Percentiles rank a stretch among this genome's conserved stretches.
These are phyloP conservation scores for Diutina ranongensis DNA, from an alignment of 1,139 yeast genomes.

Conservation along the genomic window DNA sequence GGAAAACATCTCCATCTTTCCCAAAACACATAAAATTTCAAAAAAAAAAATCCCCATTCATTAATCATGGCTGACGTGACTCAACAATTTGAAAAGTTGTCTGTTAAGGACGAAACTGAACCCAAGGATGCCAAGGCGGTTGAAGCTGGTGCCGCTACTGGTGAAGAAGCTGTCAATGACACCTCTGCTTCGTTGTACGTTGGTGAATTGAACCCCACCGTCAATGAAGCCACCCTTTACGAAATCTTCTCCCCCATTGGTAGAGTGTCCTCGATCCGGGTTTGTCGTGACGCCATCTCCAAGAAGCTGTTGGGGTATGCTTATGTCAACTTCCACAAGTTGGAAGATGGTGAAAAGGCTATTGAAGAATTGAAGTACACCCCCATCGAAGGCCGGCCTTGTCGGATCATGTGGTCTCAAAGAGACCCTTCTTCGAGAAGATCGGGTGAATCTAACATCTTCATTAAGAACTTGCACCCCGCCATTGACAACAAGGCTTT, in stretches of 20 bases:
- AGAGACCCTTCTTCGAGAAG: slow-evolving; percentile 96
- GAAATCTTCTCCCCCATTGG: slow-evolving; percentile 94
- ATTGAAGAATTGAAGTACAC: slow-evolving; percentile 93
- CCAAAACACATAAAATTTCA: neutral
- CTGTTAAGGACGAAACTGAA: slow-evolving; percentile 2
- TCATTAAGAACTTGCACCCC: slow-evolving; percentile 96
- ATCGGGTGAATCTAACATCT: slow-evolving; percentile 94
- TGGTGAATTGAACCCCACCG: slow-evolving; percentile 90
- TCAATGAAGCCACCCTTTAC: slow-evolving; percentile 89
- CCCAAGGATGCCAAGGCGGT: slow-evolving; percentile 4
- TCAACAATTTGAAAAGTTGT: slow-evolving; percentile 6
- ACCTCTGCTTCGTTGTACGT: slow-evolving; percentile 86
- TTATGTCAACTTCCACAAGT: slow-evolving; percentile 89
- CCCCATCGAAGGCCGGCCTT: slow-evolving; percentile 89
- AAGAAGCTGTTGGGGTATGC: slow-evolving; percentile 97
- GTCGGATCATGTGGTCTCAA: slow-evolving; percentile 99
- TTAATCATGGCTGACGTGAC: slow-evolving; percentile 5
- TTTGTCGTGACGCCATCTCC: slow-evolving; percentile 97
- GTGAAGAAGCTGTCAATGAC: slow-evolving; percentile 23
- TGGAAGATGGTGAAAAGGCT: slow-evolving; percentile 88
- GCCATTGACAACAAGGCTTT: slow-evolving; percentile 98
- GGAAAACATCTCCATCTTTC: slow-evolving; percentile 4
- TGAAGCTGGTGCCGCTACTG: slow-evolving; percentile 5
- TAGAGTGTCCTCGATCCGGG: slow-evolving; percentile 93
- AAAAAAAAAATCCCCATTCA: neutral